phyloP scores from a whole-genome alignment of 768 basidiomycete species.

The Amanita subjunquillea region DNA sequence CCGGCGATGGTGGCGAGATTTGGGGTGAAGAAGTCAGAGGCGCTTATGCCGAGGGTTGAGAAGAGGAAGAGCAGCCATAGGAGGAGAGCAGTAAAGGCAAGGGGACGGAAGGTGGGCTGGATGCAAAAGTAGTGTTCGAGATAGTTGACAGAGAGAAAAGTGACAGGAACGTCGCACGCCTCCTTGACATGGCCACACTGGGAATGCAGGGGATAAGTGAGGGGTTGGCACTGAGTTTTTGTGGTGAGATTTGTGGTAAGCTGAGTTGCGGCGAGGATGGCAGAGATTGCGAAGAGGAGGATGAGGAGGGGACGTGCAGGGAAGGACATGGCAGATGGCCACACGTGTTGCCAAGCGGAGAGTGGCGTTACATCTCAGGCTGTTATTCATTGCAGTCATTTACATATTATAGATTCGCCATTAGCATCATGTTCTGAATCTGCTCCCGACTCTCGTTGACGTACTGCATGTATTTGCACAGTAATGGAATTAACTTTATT shows the following conservation, averaged over 20 bases:
- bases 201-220: slow-evolving; percentile 34
- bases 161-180: slow-evolving; percentile 46
- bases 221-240: slow-evolving; percentile 50
- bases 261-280: slow-evolving; percentile 26
- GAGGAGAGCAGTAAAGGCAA: slow-evolving; percentile 52
- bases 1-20: slow-evolving; percentile 88
- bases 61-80: slow-evolving; percentile 89
- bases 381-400: no score
- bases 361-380: no score
- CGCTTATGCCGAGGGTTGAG: slow-evolving; percentile 89
- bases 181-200: slow-evolving; percentile 61
- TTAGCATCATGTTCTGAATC: no score
- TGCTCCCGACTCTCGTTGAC: no score
- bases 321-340: slow-evolving; percentile 31
- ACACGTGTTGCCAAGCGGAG: no score
- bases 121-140: slow-evolving; percentile 66
- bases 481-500: no score
- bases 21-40: slow-evolving; percentile 96
- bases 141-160: slow-evolving; percentile 65
- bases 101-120: slow-evolving; percentile 38
- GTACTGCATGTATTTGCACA: no score
- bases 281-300: slow-evolving; percentile 41
- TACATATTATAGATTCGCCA: no score
- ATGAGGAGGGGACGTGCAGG: slow-evolving; percentile 41
- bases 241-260: slow-evolving; percentile 3